Conservation (phyloP, 306 rosid species). For the Ochetophila trinervis region DNA sequence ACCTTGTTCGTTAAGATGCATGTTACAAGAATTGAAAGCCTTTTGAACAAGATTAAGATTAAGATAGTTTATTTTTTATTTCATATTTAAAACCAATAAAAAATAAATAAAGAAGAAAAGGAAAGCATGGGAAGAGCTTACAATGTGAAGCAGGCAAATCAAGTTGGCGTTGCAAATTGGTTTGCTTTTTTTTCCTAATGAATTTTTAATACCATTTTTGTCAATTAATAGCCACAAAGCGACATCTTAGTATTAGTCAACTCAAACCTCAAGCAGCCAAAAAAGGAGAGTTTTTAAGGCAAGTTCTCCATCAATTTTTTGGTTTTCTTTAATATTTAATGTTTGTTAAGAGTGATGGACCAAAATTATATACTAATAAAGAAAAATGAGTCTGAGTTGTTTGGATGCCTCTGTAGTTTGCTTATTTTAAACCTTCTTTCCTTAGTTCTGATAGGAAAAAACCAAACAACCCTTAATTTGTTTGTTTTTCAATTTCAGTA, state of each 20-base stretch:
- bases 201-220: background rate
- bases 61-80: background rate
- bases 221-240: constrained; percentile 11
- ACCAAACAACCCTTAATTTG: background rate
- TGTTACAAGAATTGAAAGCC: no score
- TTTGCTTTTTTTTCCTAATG: constrained; percentile 11
- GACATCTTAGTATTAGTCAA: constrained; percentile 38
- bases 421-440: background rate
- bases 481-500: background rate
- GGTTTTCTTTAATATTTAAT: background rate
- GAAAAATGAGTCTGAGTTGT: background rate
- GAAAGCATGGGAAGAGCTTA: background rate
- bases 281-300: constrained; percentile 1
- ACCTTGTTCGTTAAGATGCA: no score
- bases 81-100: background rate
- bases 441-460: background rate
- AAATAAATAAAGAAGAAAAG: background rate
- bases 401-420: background rate
- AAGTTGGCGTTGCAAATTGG: background rate
- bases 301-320: constrained; percentile 9
- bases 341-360: constrained; percentile 4
- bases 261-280: constrained; percentile 23
- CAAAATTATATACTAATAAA: background rate
- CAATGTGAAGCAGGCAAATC: background rate
- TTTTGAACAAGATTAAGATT: no score